Conservation (phyloP, 129 eudicot genomes). For the Escallonia herrerae region DNA sequence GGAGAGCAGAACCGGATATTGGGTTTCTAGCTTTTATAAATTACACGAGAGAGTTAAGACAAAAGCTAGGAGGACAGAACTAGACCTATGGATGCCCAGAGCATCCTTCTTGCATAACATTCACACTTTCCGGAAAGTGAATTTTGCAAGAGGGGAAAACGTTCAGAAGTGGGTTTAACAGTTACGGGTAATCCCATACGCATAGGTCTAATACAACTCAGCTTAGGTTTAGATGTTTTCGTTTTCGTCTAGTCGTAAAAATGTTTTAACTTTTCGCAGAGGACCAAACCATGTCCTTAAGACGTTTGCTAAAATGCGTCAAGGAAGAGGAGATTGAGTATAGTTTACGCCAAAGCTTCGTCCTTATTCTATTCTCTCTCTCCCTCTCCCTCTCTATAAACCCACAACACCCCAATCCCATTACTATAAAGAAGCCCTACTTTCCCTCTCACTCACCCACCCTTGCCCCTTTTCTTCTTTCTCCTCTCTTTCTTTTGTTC, state of each 20-base stretch:
- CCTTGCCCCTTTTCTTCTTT: conserved; percentile 5
- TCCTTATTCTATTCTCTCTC: conserved; percentile 26
- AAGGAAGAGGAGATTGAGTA: conserved; percentile 71
- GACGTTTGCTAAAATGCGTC: conserved; percentile 37
- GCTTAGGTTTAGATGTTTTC: background rate
- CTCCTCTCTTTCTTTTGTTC: background rate
- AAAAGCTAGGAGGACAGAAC: no score
- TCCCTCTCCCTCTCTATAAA: conserved; percentile 16
- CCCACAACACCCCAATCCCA: background rate
- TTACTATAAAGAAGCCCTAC: conserved; percentile 46
- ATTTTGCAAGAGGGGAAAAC: no score
- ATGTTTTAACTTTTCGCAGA: conserved; percentile 5
- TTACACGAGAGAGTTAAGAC: no score
- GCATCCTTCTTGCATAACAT: no score
- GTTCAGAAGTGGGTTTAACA: background rate
- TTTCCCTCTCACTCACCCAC: conserved; percentile 28
- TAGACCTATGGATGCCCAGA: no score
- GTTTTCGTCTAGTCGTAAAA: conserved; percentile 1
- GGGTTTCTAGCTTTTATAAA: no score
- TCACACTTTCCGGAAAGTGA: no score
- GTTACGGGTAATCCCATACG: conserved; percentile 11
- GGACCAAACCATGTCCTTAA: conserved; percentile 3
- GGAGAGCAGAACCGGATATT: no score
- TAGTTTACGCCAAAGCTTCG: conserved; percentile 63
- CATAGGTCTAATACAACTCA: background rate